These are phyloP conservation scores for Amanita fuliginea DNA, from an alignment of 768 basidiomycete species.

Conservation along the genomic window DNA sequence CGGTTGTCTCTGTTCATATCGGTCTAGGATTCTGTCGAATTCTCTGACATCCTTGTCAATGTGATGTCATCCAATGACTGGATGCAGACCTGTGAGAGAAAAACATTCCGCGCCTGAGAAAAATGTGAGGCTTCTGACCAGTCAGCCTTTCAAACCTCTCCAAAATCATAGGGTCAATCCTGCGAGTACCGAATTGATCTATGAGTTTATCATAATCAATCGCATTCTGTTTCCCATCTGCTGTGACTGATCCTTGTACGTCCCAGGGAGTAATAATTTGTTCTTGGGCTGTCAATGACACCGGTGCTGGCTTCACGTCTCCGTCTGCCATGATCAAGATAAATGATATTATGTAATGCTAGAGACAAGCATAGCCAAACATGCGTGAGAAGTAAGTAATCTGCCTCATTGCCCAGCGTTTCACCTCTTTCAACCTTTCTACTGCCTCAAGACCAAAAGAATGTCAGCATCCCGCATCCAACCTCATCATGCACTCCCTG, in stretches of 20 bases:
- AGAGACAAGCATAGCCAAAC: conserved; percentile 15
- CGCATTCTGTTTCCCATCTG: conserved; percentile 81
- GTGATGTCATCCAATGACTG: neutral
- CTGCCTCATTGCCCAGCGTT: conserved; percentile 17
- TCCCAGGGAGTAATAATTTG: conserved; percentile 98
- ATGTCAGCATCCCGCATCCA: conserved; percentile 51
- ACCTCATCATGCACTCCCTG: conserved; percentile 54
- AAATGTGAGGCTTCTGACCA: conserved; percentile 76
- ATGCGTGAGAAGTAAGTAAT: conserved; percentile 18
- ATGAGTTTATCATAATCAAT: conserved; percentile 98
- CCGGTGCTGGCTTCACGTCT: conserved; percentile 3
- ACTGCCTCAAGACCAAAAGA: conserved; percentile 7
- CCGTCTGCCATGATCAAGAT: neutral
- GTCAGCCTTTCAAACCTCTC: conserved; percentile 88
- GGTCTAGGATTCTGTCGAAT: conserved; percentile 85
- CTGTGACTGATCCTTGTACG: conserved; percentile 82
- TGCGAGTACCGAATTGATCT: conserved; percentile 85
- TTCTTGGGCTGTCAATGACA: conserved; percentile 18
- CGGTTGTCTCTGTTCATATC: conserved; percentile 93
- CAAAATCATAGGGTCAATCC: conserved; percentile 65
- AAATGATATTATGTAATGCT: neutral
- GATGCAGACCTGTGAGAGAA: conserved; percentile 85
- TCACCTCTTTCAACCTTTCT: conserved; percentile 12
- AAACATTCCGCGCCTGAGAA: conserved; percentile 88
- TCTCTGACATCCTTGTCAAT: conserved; percentile 43